Evolutionary conservation across 805 yeast genomes (phyloP), one percentile per base, ranked within the genome.

Genomic region (Metschnikowia koreensis): DNA sequence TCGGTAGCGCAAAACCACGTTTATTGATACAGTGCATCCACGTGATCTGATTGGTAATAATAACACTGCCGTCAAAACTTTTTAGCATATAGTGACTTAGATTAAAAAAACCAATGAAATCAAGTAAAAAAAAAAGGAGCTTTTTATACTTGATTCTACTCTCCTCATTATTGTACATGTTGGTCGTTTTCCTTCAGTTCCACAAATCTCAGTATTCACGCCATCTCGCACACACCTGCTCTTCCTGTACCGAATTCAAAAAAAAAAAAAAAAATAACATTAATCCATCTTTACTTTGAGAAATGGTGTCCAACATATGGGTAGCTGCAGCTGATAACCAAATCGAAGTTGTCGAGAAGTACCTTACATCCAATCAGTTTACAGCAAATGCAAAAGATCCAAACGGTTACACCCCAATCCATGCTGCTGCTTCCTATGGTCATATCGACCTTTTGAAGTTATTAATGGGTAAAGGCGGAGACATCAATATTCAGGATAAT

Each of bases 341-440:
- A 54, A 52, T 79, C 3, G 77, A 72, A 2, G 62, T 76, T 7
- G 97, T 94, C 7, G 80, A 83, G 55, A 57, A 75, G 12, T 72
- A 75, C 48, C 69, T 94, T 7, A 73, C 68, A 10, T 60, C 78
- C 0, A 86, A 85, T 0, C 62, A 71, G 6, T 75, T 73, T 56
- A 76, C 84, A 2, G 81, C 97, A 3, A 86, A 89, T 62, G 79
- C 86, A 7, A 82, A 85, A 56, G 99, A 94, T 67, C 87, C 89
- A 1, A 89, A 92, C 62, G 99, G 99, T 0, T 94, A 96, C 69
- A 93, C 98, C 0, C 96, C 99, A 7, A 79, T 94, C 11, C 99
- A 94, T 67, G 99, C 99, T 0, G 98, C 99, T 1, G 96, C 96
- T 2, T 87, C 97, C 1, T 94, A 94, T 67, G 93, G 93, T 8